Evolutionary conservation across 208 protist species (phyloP), one percentile per base, ranked within the genome.

Genomic region (Vickermania ingenoplastis): DNA sequence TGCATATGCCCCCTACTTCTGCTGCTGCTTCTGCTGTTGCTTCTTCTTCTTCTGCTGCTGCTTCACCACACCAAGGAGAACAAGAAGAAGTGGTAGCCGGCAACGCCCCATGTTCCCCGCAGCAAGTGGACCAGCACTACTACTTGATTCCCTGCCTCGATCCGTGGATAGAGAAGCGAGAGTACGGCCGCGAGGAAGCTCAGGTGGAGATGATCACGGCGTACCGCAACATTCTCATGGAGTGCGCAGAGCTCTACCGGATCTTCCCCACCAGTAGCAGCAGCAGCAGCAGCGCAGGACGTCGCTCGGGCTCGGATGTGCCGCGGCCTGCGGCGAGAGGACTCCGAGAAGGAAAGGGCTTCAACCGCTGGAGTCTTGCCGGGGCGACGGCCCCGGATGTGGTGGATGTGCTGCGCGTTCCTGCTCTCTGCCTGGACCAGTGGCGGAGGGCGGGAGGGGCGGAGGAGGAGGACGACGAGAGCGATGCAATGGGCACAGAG

Each of bases 121-220:
- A n/a, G 36, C 7, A 45, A 7, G 17, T 45, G 7, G 36, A 45
- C 7, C 36, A 45, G 36, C 36, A 45, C 11, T 45, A 45, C 36
- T 45, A 45, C 17, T 17, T 45, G 36, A 7, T 45, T n/a, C 36
- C 36, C 36, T 45, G 36, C 17, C 36, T 45, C 11, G 36, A 45
- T 7, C 36, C 36, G 11, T 45, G 36, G 36, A 7, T 45, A 17
- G 36, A 45, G 36, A 45, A 45, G 36, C 36, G 36, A 17, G 36
- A n/a, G 17, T 45, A 45, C 36, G 36, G 36, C 36, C 36, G 84
- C 3, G 83, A 89, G 60, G 88, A 94, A 76, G 88, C 84, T 22
- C 81, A 94, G 74, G 88, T 92, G 49, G 84, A 94, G 73, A 71
- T 94, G 77, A 94, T 91, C 29, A 74, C 81, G 17, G 82, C 75